These are phyloP conservation scores for Chlorella variabilis DNA, from an alignment of 163 green algal species.

Conservation along the genomic window DNA sequence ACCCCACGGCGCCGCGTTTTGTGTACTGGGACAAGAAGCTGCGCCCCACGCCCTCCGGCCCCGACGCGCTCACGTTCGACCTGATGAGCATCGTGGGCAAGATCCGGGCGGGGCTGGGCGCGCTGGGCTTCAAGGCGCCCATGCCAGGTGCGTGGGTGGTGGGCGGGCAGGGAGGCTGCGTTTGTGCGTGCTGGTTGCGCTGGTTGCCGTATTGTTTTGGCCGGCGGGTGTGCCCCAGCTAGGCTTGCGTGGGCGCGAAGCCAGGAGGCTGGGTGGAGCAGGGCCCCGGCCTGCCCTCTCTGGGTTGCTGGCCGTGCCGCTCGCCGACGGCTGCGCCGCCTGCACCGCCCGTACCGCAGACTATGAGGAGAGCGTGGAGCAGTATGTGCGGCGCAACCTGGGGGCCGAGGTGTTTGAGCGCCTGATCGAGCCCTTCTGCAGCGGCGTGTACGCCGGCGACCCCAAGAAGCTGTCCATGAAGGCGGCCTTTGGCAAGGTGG, in stretches of 20 bases:
- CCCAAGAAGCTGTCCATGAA: conserved; percentile 97
- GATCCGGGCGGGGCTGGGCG: conserved; percentile 93
- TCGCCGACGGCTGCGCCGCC: too few species aligned
- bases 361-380: conserved; percentile 95
- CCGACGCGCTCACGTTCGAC: conserved; percentile 91
- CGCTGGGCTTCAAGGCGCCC: conserved; percentile 82
- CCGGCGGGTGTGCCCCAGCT: too few species aligned
- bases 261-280: too few species aligned
- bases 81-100: conserved; percentile 93
- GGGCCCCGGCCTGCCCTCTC: not conserved
- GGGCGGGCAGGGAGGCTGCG: not conserved
- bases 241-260: too few species aligned
- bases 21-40: conserved; percentile 95
- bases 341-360: too few species aligned
- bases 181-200: too few species aligned
- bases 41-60: conserved; percentile 84
- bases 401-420: conserved; percentile 97
- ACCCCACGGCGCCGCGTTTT: conserved; percentile 93
- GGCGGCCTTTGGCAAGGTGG: conserved; percentile 95
- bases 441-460: conserved; percentile 97
- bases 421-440: conserved; percentile 99
- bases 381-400: conserved; percentile 97
- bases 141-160: conserved; percentile 74
- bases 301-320: not conserved
- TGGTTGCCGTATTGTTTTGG: too few species aligned